These are phyloP conservation scores for Aspergillus affinis DNA, from an alignment of 495 filamentous ascomycete species.

Conservation along the genomic window DNA sequence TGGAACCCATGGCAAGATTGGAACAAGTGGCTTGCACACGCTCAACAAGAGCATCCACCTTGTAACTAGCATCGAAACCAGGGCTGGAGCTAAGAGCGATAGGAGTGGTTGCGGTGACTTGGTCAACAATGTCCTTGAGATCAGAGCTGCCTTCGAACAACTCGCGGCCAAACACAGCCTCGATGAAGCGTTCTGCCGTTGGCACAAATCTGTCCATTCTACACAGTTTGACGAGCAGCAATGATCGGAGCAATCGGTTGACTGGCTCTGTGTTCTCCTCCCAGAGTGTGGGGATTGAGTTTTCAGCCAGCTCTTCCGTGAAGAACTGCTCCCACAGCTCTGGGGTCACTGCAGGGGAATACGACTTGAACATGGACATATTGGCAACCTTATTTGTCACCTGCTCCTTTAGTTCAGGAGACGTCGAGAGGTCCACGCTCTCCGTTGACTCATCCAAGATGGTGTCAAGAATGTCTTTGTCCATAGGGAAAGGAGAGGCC, in stretches of 20 bases:
- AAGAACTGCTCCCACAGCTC: slow-evolving; percentile 79
- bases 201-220: slow-evolving; percentile 94
- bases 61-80: slow-evolving; percentile 98
- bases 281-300: slow-evolving; percentile 78
- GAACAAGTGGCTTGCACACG: slow-evolving; percentile 77
- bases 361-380: slow-evolving; percentile 71
- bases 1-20: slow-evolving; percentile 98
- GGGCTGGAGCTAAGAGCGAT: slow-evolving; percentile 91
- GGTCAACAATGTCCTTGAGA: slow-evolving; percentile 77
- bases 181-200: slow-evolving; percentile 82
- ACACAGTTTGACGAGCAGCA: slow-evolving; percentile 91
- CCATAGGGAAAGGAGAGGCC: slow-evolving; percentile 90
- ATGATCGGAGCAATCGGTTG: slow-evolving; percentile 77
- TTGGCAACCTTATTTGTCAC: slow-evolving; percentile 66
- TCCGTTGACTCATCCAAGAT: slow-evolving; percentile 78
- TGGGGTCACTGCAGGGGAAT: slow-evolving; percentile 58
- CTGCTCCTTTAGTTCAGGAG: slow-evolving; percentile 61
- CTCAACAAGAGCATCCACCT: slow-evolving; percentile 93
- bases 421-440: slow-evolving; percentile 74
- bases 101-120: slow-evolving; percentile 80
- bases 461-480: slow-evolving; percentile 79
- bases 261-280: slow-evolving; percentile 59
- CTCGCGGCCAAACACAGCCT: slow-evolving; percentile 82
- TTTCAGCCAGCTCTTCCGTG: slow-evolving; percentile 82
- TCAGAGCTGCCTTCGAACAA: slow-evolving; percentile 81